Base-by-base conservation (phyloP, 306 rosid species). In the Cyamopsis tetragonoloba region DNA sequence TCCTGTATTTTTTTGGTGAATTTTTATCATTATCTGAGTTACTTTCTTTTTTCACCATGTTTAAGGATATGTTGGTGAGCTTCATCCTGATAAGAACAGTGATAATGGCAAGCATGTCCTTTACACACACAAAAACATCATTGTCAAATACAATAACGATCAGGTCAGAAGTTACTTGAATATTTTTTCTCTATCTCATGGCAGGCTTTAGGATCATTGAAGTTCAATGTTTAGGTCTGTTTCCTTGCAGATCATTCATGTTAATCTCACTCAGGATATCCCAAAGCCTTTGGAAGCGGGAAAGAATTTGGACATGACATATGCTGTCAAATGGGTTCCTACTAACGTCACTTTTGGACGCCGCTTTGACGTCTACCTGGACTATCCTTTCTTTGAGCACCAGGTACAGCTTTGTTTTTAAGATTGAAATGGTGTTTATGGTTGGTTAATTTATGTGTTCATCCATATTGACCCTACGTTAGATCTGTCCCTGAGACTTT, bases 301-400 rank as follows among this genome's bases (percentile, higher is more conserved):
- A 6, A 86, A 62, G 71, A 44, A 70, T 22, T 58, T 95, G 74
- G 99, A 90, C 47, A 72, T 95, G 85, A 91, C 99, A 2, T 95
- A 95, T 68, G 78, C 97, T 59, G 84, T 95, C 77, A 86, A 95
- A 72, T 95, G 99, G 99, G 32, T 64, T 66, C 41, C 86, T 79
- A 95, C 88, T 26, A 73, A 87, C 70, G 62, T 95, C 78, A 86
- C 97, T 70, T 95, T 85, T 67, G 96, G 88, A 15, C 92, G 87
- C n/a, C 92, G 99, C 8, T 95, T 95, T 90, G 97, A 95, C 79
- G 88, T 95, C 59, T 95, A 95, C 71, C 73, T 95, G 83, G 99
- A 95, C 81, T 84, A 95, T 72, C 99, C 99, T 10, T 95, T 95
- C 78, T 95, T 95, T 65, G 99, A 95, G 81, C 97, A 91, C 58